Evolutionary conservation across 495 filamentous ascomycete genomes (phyloP), one percentile per base, ranked within the genome.

Genomic region (Parathielavia appendiculata): DNA sequence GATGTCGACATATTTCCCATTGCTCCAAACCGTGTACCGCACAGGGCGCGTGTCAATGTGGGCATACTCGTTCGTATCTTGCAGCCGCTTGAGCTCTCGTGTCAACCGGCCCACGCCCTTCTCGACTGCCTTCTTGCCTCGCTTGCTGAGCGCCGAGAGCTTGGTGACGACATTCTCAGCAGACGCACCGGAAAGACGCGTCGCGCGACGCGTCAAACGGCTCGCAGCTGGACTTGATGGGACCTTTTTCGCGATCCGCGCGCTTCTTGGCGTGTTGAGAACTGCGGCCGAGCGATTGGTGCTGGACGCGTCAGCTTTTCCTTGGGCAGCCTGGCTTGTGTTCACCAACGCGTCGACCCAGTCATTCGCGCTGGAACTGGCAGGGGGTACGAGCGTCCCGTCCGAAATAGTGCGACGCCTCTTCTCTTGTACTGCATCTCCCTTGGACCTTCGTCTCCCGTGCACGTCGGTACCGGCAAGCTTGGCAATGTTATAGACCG

Each of bases 401-500:
- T 75, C 77, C 0, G 73, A 73, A 45, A 76, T 71, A 6, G 75
- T 73, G 23, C 78, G 73, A 22, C 72, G 68, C 36, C 69, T 66
- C 60, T 69, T 70, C 51, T 69, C 69, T 59, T 64, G 59, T 4
- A 68, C 68, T 11, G 62, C 30, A 49, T 76, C 74, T 22, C 73
- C 73, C 22, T 73, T 76, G 11, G 72, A 55, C 53, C 69, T 60
- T 51, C 73, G 71, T 30, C 69, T 75, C 20, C 75, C 74, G 55
- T 78, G 74, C 38, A 65, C 63, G 16, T 70, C 71, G 17, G 76
- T 81, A 16, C 79, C 78, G 30, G 67, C 72, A 9, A 84, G 66
- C 43, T 78, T 71, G 34, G 77, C 72, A 30, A 83, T 67, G 54
- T 85, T 85, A 69, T 84, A 85, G 22, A 81, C 74, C 4, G 74